These are phyloP conservation scores for Nemania sp. DNA, from an alignment of 2,329 filamentous ascomycete species.

Conservation along the genomic window DNA sequence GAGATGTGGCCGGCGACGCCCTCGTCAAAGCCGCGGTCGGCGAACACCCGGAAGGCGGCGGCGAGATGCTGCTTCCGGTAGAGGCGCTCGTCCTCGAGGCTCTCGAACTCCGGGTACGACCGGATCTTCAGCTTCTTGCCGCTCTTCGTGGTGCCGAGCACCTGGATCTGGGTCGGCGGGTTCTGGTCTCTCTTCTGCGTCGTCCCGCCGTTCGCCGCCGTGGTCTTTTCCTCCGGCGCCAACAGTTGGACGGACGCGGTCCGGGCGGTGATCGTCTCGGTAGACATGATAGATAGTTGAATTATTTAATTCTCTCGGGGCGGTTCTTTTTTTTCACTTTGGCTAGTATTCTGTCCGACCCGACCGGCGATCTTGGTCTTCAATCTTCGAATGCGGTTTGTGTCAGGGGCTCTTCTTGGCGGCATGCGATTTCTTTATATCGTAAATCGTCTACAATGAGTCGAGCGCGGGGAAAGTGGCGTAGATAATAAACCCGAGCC, in stretches of 20 bases:
- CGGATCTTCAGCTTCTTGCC: slow-evolving; percentile 38
- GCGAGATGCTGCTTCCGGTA: slow-evolving; percentile 65
- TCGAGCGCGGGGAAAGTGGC: slow-evolving; percentile 8
- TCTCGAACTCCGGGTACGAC: slow-evolving; percentile 49
- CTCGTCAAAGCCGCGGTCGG: slow-evolving; percentile 64
- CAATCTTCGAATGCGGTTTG: no score
- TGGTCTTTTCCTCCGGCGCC: slow-evolving; percentile 1
- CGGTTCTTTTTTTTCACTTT: slow-evolving; percentile 4
- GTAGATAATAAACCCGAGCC: background rate
- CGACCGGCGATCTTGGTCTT: no score
- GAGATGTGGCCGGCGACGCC: slow-evolving; percentile 67
- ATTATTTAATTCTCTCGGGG: no score
- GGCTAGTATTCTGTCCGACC: no score
- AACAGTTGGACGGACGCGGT: slow-evolving; percentile 11
- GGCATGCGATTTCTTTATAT: background rate
- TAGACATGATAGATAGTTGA: slow-evolving; percentile 26
- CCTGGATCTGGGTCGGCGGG: slow-evolving; percentile 35
- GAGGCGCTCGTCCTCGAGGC: slow-evolving; percentile 57
- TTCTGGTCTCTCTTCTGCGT: slow-evolving; percentile 26
- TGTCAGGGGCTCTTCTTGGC: no score
- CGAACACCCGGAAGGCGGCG: slow-evolving; percentile 64
- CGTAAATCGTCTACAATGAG: background rate
- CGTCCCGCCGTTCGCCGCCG: slow-evolving; percentile 20
- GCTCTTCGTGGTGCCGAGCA: slow-evolving; percentile 37
- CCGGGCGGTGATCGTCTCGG: background rate